These are phyloP conservation scores for Neonectria faginata DNA, from an alignment of 2,329 filamentous ascomycete genomes.

Conservation along the genomic window DNA sequence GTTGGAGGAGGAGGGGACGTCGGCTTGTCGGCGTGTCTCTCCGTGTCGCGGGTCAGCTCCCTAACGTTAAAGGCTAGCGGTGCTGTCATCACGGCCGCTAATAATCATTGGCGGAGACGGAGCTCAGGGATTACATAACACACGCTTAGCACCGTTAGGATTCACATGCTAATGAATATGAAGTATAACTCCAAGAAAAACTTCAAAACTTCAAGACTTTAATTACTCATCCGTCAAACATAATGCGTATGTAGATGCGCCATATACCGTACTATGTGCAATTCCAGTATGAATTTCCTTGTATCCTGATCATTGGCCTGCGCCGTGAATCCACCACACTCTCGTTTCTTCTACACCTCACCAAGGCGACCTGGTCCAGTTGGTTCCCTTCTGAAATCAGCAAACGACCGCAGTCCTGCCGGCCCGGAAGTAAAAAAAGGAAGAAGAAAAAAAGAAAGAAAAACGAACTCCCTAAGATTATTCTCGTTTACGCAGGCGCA, in stretches of 20 bases:
- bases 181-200: not conserved
- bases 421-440: not conserved
- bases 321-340: not conserved
- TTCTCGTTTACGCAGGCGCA: not conserved
- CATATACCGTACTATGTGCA: not conserved
- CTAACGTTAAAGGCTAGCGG: not conserved
- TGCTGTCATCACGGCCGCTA: conserved; percentile 16
- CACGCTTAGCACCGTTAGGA: not conserved
- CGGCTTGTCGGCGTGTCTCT: conserved; percentile 26
- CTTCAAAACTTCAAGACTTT: not conserved
- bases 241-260: not conserved
- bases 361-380: not conserved
- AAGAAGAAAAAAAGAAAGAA: not conserved
- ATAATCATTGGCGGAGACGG: conserved; percentile 22
- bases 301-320: not conserved
- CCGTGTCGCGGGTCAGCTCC: conserved; percentile 35
- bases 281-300: not conserved
- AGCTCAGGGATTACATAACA: conserved; percentile 17
- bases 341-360: conserved; percentile 2
- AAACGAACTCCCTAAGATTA: not conserved
- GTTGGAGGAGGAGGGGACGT: conserved; percentile 29
- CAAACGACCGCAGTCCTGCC: not conserved
- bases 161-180: not conserved
- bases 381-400: not conserved
- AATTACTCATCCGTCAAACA: not conserved